phyloP scores from a whole-genome alignment of 768 basidiomycete species.

The Tulasnella sp. region DNA sequence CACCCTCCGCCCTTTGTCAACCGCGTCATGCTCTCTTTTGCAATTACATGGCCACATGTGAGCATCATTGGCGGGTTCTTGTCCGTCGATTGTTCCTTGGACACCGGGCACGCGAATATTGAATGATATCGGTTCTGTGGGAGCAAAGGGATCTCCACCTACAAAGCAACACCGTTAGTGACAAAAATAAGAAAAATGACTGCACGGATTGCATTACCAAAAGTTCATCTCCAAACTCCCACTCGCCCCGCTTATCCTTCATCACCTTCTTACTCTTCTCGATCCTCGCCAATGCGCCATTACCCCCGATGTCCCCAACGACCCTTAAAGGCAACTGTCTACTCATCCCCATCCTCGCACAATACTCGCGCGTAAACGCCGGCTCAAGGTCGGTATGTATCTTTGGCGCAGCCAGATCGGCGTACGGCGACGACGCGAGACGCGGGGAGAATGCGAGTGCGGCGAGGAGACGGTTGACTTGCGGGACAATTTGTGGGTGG shows the following conservation, averaged over 20 bases:
- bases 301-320: slow-evolving; percentile 84
- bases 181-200: slow-evolving; percentile 15
- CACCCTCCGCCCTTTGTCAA: slow-evolving; percentile 74
- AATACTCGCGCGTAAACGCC: slow-evolving; percentile 81
- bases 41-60: slow-evolving; percentile 88
- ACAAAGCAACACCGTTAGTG: slow-evolving; percentile 6
- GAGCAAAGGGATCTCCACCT: slow-evolving; percentile 91
- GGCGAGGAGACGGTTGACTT: slow-evolving; percentile 47
- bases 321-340: slow-evolving; percentile 77
- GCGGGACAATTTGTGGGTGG: slow-evolving; percentile 50
- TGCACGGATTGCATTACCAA: slow-evolving; percentile 42
- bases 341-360: slow-evolving; percentile 77
- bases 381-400: slow-evolving; percentile 68
- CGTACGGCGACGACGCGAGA: slow-evolving; percentile 59
- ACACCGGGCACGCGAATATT: slow-evolving; percentile 94
- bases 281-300: slow-evolving; percentile 80
- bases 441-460: slow-evolving; percentile 47
- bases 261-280: slow-evolving; percentile 91
- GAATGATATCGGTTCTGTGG: slow-evolving; percentile 88
- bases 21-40: slow-evolving; percentile 81
- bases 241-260: slow-evolving; percentile 85
- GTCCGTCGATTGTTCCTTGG: slow-evolving; percentile 91
- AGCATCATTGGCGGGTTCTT: slow-evolving; percentile 98
- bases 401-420: slow-evolving; percentile 56
- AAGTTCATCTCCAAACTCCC: slow-evolving; percentile 78